Evolutionary conservation across 805 yeast species (phyloP).

Genomic region (Pichia phayaonensis): DNA sequence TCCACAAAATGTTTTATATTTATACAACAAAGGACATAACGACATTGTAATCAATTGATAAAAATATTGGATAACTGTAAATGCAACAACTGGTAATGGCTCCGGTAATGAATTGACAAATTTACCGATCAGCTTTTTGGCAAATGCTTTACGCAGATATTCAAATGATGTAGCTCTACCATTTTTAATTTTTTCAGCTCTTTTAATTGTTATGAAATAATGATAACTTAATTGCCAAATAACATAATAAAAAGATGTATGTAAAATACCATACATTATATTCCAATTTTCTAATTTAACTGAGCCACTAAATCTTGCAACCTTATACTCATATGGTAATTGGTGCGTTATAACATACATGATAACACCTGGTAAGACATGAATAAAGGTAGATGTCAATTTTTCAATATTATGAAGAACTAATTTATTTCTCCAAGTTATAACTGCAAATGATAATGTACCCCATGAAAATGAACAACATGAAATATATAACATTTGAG

Average conservation of each 20-base stretch:
- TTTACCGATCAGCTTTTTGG: slow-evolving; percentile 56
- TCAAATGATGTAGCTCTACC: slow-evolving; percentile 88
- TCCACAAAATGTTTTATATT: slow-evolving; percentile 57
- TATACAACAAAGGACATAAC: slow-evolving; percentile 84
- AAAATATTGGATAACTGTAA: slow-evolving; percentile 76
- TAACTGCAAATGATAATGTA: slow-evolving; percentile 85
- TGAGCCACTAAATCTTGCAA: slow-evolving; percentile 72
- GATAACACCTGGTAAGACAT: slow-evolving; percentile 81
- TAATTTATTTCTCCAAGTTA: slow-evolving; percentile 91
- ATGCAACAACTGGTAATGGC: slow-evolving; percentile 79
- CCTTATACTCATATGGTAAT: slow-evolving; percentile 42
- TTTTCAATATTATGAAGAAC: slow-evolving; percentile 90
- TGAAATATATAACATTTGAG: slow-evolving; percentile 64
- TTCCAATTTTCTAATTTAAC: slow-evolving; percentile 63
- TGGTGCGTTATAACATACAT: slow-evolving; percentile 83
- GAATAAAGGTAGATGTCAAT: slow-evolving; percentile 86
- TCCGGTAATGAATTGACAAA: slow-evolving; percentile 79
- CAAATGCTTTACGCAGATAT: slow-evolving; percentile 66
- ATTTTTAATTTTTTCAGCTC: slow-evolving; percentile 71
- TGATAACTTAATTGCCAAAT: slow-evolving; percentile 89
- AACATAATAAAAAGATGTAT: slow-evolving; percentile 77
- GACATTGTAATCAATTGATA: slow-evolving; percentile 85
- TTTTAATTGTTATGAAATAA: slow-evolving; percentile 79
- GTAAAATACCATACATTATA: slow-evolving; percentile 56
- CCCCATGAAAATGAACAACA: slow-evolving; percentile 87